Conservation (phyloP, 2,329 filamentous ascomycete species). For the Diaporthe velutina region DNA sequence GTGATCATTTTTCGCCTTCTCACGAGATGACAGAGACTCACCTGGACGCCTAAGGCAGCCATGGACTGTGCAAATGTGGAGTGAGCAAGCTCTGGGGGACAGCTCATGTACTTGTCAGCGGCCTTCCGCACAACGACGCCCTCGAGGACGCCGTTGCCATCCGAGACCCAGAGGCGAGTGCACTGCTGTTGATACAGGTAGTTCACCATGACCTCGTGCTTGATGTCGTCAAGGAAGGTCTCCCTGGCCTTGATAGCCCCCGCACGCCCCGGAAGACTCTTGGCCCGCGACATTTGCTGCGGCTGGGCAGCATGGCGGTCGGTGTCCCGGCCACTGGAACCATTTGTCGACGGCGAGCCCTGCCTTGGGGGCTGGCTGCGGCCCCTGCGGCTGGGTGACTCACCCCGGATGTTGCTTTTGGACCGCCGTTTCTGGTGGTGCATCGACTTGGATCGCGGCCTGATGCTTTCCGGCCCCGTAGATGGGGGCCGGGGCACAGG, state of each 20-base stretch:
- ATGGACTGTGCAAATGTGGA: constrained; percentile 76
- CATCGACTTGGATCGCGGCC: not conserved
- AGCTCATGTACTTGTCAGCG: constrained; percentile 78
- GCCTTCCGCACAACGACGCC: constrained; percentile 79
- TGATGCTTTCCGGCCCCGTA: not conserved
- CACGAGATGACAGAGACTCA: constrained; percentile 50
- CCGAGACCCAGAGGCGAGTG: constrained; percentile 79
- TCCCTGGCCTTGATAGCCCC: constrained; percentile 61
- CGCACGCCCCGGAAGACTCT: constrained; percentile 61
- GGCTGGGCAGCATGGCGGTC: constrained; percentile 54
- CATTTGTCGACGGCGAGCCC: constrained; percentile 40
- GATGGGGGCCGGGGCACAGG: not conserved
- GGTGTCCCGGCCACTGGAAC: constrained; percentile 54
- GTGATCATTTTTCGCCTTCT: not conserved
- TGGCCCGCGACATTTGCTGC: constrained; percentile 62
- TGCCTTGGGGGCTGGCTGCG: not conserved
- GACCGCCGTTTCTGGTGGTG: not conserved
- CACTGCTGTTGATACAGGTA: constrained; percentile 87
- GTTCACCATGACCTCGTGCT: constrained; percentile 87
- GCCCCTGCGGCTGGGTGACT: not conserved
- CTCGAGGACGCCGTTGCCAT: constrained; percentile 76
- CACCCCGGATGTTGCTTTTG: not conserved
- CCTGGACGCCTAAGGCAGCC: constrained; percentile 78
- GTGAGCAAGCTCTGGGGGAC: constrained; percentile 73
- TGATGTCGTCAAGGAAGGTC: constrained; percentile 77